These are phyloP conservation scores for Phytophthora ramorum DNA, from an alignment of 352 stramenopile species.

Conservation along the genomic window DNA sequence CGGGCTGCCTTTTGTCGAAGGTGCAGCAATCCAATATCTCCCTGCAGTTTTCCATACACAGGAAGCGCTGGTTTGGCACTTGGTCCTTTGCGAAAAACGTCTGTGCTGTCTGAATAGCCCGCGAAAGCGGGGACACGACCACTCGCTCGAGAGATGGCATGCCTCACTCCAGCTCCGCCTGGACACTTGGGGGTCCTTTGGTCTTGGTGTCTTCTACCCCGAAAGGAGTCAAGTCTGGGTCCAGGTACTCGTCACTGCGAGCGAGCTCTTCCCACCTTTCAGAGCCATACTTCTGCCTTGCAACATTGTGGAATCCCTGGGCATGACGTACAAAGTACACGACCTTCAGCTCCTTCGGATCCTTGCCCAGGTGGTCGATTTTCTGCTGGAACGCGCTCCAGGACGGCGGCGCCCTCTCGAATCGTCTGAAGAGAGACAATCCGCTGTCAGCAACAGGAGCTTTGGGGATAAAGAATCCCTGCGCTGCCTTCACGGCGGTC, in stretches of 20 bases:
- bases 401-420: neutral
- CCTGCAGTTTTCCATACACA: neutral
- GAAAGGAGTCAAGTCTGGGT: neutral
- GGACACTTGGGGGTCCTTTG: neutral
- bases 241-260: neutral
- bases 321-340: conserved; percentile 1
- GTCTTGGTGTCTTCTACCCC: neutral
- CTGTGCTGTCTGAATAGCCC: neutral
- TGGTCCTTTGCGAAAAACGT: neutral
- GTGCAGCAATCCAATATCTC: neutral
- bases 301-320: neutral
- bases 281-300: neutral
- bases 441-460: neutral
- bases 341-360: neutral
- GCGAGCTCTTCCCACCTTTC: neutral
- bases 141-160: neutral
- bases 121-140: neutral
- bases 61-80: neutral
- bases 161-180: neutral
- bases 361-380: neutral
- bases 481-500: neutral
- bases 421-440: neutral
- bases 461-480: neutral
- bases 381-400: neutral
- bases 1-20: neutral